phyloP scores from a whole-genome alignment of 805 yeast genomes.

The Ogataea ganodermae region DNA sequence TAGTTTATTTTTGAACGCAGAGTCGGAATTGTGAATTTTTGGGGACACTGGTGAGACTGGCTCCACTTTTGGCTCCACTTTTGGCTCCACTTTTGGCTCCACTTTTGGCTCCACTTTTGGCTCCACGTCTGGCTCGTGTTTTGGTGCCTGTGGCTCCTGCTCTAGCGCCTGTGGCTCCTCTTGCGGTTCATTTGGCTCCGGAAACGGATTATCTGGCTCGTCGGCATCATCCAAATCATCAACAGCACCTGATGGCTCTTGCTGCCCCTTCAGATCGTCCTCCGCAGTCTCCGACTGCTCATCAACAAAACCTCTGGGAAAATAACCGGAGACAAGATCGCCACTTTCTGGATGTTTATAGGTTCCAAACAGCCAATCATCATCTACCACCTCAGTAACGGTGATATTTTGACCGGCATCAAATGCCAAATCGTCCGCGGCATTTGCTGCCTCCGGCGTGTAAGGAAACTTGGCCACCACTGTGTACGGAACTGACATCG shows the following conservation, averaged over 20 bases:
- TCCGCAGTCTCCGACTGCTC: constrained; percentile 11
- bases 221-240: background rate
- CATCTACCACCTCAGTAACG: constrained; percentile 82
- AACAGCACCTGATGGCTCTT: constrained; percentile 7
- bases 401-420: constrained; percentile 65
- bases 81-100: background rate
- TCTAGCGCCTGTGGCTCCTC: background rate
- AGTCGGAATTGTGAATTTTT: background rate
- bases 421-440: constrained; percentile 82
- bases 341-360: constrained; percentile 48
- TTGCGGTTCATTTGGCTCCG: background rate
- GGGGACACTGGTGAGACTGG: background rate
- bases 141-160: background rate
- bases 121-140: background rate
- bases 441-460: constrained; percentile 47
- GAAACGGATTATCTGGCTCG: constrained; percentile 5
- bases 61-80: background rate
- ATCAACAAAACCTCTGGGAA: constrained; percentile 83
- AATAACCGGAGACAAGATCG: constrained; percentile 62
- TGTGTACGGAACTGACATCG: constrained; percentile 31
- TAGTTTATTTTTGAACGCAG: constrained; percentile 46
- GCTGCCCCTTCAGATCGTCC: constrained; percentile 1
- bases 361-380: constrained; percentile 85
- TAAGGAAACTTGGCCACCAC: constrained; percentile 35
- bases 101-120: background rate